These are phyloP conservation scores for Clausena lansium DNA, from an alignment of 345 rosid genomes.

Conservation along the genomic window DNA sequence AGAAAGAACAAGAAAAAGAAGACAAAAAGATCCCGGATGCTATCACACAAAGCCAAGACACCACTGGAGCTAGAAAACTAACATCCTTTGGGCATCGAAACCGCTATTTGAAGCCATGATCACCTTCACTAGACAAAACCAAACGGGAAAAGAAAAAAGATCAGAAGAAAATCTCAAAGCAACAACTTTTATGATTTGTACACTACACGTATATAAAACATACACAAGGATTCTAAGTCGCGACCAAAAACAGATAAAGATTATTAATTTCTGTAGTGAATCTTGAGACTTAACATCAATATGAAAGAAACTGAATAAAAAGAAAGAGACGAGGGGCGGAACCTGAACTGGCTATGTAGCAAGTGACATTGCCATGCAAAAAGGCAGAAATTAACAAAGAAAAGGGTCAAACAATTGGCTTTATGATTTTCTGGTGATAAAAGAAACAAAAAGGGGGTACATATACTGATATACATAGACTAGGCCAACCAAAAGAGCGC, in stretches of 20 bases:
- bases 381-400: neutral
- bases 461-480: too few relatives aligned
- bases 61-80: slow-evolving; percentile 9
- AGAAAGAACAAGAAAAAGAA: neutral
- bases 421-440: too few relatives aligned
- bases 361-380: slow-evolving; percentile 24
- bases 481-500: too few relatives aligned
- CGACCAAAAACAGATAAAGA: slow-evolving; percentile 1
- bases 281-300: neutral
- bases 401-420: too few relatives aligned
- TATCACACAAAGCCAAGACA: neutral
- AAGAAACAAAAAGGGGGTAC: too few relatives aligned
- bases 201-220: neutral
- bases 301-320: neutral
- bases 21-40: neutral
- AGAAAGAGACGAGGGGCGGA: neutral
- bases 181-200: neutral
- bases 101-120: neutral
- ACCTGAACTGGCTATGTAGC: neutral
- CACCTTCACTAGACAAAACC: neutral
- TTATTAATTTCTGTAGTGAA: neutral
- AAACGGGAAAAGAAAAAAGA: neutral
- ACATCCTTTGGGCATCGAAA: slow-evolving; percentile 22
- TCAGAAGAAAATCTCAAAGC: neutral
- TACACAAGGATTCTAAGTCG: too few relatives aligned